These are phyloP conservation scores for Salix udensis DNA, from an alignment of 345 rosid genomes.

Conservation along the genomic window DNA sequence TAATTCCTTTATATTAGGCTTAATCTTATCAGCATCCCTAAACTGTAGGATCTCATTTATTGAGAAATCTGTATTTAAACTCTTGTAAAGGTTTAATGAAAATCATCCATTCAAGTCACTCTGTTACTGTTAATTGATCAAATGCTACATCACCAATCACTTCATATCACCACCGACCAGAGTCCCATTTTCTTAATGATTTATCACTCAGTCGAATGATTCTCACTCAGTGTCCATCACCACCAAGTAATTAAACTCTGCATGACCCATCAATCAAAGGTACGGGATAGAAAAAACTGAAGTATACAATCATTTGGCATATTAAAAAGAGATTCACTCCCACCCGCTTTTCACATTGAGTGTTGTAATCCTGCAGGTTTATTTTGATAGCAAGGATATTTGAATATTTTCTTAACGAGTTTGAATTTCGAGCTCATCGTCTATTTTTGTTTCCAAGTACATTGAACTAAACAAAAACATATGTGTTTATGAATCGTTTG, in stretches of 20 bases:
- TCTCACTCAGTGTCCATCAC: neutral
- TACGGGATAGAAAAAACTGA: neutral
- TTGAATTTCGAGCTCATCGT: too few relatives aligned
- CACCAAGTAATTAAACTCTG: neutral
- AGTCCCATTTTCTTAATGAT: neutral
- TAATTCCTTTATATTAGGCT: too few relatives aligned
- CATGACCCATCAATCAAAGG: neutral
- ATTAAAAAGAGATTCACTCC: neutral
- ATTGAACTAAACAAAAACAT: too few relatives aligned
- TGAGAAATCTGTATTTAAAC: too few relatives aligned
- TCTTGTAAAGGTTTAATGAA: too few relatives aligned
- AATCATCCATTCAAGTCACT: too few relatives aligned
- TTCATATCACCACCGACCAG: slow-evolving; percentile 3
- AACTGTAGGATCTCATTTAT: too few relatives aligned
- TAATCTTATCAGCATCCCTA: too few relatives aligned
- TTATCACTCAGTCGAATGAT: neutral
- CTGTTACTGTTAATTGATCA: neutral
- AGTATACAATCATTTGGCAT: neutral
- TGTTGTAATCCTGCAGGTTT: neutral
- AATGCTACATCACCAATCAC: neutral
- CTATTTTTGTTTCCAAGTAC: too few relatives aligned
- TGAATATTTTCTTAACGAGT: too few relatives aligned
- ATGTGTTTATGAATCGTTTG: too few relatives aligned
- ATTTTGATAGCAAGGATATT: too few relatives aligned
- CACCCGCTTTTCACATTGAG: neutral